phyloP scores from a whole-genome alignment of 306 rosid species.

The Vicia villosa region DNA sequence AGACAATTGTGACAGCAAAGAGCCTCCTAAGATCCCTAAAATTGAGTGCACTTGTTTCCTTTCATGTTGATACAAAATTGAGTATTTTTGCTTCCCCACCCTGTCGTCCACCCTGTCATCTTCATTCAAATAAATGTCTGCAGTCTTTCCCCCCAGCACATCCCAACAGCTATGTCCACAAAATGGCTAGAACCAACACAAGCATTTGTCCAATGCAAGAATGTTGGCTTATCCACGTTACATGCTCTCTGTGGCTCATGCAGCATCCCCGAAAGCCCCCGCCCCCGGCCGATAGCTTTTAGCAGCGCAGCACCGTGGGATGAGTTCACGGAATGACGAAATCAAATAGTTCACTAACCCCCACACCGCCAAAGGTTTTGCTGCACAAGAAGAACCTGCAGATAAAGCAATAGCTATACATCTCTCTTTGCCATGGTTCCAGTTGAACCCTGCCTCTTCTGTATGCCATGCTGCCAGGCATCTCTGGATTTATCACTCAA shows the following conservation, averaged over 20 bases:
- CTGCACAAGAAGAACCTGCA: conserved; percentile 43
- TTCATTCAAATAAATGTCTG: conserved; percentile 40
- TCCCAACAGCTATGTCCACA: conserved; percentile 38
- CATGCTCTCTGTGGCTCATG: conserved; percentile 30
- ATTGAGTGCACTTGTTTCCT: conserved; percentile 36
- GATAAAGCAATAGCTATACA: conserved; percentile 41
- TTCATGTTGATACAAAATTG: conserved; percentile 50
- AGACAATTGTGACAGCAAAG: conserved; percentile 48
- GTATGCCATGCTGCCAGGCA: conserved; percentile 80
- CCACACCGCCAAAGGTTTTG: conserved; percentile 6
- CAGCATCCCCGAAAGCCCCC: conserved; percentile 33
- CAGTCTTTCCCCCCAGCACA: conserved; percentile 51
- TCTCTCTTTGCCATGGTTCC: conserved; percentile 79
- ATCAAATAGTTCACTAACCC: conserved; percentile 31
- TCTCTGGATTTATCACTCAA: conserved; percentile 70
- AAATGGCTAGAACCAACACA: conserved; percentile 36
- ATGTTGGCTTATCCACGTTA: background rate
- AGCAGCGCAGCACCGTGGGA: conserved; percentile 3
- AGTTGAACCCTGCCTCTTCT: conserved; percentile 67
- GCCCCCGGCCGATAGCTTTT: conserved; percentile 27
- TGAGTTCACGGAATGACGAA: conserved; percentile 36
- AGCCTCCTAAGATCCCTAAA: conserved; percentile 36
- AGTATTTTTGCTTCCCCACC: conserved; percentile 30
- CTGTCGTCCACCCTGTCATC: conserved; percentile 21
- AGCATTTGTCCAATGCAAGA: conserved; percentile 24